A percentile compares a stretch with the other conserved stretches of the same genome.
Conservation (phyloP, 1,284 basidiomycete species). For the Fomes fomentarius region DNA sequence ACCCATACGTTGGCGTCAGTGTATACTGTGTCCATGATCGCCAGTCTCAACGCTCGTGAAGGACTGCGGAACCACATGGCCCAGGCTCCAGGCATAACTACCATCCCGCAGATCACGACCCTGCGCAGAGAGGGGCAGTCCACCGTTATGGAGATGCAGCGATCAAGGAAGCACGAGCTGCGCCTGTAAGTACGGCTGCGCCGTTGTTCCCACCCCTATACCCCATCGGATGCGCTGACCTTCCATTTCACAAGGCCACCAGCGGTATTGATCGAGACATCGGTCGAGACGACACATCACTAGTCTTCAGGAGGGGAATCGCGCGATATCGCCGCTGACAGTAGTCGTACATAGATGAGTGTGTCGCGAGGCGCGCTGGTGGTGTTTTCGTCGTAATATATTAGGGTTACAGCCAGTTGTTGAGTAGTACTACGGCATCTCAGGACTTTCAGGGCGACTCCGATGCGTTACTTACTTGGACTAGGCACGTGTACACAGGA, state of each 20-base stretch:
- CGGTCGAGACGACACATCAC: not conserved
- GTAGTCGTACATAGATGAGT: too few relatives aligned
- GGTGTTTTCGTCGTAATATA: too few relatives aligned
- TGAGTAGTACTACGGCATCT: too few relatives aligned
- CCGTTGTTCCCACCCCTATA: not conserved
- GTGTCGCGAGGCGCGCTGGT: too few relatives aligned
- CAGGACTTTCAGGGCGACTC: not conserved
- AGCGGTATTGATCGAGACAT: not conserved
- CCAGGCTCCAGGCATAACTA: not conserved
- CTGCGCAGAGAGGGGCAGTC: not conserved
- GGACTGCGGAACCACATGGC: conserved; percentile 1
- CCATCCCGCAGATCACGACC: not conserved
- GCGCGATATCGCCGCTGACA: too few relatives aligned
- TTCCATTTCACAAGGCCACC: not conserved
- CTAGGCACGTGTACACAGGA: not conserved
- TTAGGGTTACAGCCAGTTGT: too few relatives aligned
- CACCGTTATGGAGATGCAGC: not conserved
- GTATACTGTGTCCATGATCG: conserved; percentile 6
- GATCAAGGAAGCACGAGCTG: not conserved
- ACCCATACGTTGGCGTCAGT: not conserved
- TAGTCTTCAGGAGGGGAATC: not conserved
- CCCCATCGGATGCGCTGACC: not conserved
- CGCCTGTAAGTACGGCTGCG: not conserved
- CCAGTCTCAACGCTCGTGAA: conserved; percentile 9
- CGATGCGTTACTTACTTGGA: not conserved